Base-by-base conservation (phyloP, 1,284 basidiomycete species). In the Rhodotorula sp. region DNA sequence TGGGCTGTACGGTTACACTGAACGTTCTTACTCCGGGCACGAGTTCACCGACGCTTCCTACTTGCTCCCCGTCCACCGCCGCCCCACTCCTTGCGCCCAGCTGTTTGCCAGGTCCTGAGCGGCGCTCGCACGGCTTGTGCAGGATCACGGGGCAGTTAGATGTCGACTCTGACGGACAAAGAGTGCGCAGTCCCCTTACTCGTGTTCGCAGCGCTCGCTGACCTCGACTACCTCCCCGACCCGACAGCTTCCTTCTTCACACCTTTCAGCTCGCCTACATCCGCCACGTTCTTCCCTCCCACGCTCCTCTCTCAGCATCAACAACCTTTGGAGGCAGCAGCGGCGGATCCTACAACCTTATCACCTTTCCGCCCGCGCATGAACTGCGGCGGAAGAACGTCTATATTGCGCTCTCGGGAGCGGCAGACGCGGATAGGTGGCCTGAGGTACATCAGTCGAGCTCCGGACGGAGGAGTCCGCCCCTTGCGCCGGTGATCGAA, bases 191-290 rank as follows among this genome's bases (percentile, higher is more conserved):
- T 48, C 24, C 24, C 28, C 4, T 18, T 8, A 10, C 26, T 6
- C 24, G 10, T n/a, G 47, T 4, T 13, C 28, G 5, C 47, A 16
- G 28, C 11, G 8, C 46, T 2, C 34, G 11, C 40, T 46, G 8
- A 59, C 37, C 20, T 37, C 31, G 40, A 11, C 18, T 16, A 4
- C 22, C 51, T 16, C 65, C 26, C 13, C 22, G 11, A 13, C 28
- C 20, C 16, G 6, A 4, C 75, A 95, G 93, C 74, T 94, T 89
- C 79, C 84, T 94, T 55, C 89, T 94, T 11, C 93, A 95, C 78
- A 87, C 85, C 74, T 84, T 95, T 18, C 88, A 92, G 6, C 82
- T 96, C 40, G 87, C 89, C 26, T 92, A 94, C 77, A 84, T 96
- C n/a, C 88, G 92, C 68, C 87, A 89, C 75, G 87, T 92, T 51